Conservation (phyloP, 2,329 filamentous ascomycete genomes). For the Pestalotiopsis sp. region DNA sequence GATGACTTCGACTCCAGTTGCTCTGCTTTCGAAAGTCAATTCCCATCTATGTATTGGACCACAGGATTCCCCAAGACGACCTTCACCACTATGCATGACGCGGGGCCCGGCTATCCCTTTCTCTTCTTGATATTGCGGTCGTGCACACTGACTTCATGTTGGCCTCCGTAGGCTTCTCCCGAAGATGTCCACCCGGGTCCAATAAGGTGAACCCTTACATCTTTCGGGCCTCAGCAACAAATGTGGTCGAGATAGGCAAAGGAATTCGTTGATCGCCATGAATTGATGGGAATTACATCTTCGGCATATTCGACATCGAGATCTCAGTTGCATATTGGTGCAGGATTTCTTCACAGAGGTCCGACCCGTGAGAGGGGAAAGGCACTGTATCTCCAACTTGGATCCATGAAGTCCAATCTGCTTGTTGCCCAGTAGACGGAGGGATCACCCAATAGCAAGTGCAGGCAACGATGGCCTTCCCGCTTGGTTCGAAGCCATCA, state of each 20-base stretch:
- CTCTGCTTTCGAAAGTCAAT: neutral
- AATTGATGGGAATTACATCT: neutral
- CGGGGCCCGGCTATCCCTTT: neutral
- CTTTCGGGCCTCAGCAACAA: neutral
- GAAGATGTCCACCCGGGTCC: neutral
- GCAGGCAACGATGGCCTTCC: constrained; percentile 4
- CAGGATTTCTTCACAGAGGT: neutral
- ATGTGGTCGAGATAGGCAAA: neutral
- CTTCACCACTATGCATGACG: neutral
- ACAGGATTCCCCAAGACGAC: neutral
- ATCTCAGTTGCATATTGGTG: neutral
- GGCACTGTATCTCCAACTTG: constrained; percentile 2
- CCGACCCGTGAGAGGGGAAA: neutral
- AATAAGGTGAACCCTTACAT: neutral
- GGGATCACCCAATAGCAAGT: constrained; percentile 3
- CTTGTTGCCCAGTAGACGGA: neutral
- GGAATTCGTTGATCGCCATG: neutral
- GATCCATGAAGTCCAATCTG: neutral
- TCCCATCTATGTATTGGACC: neutral
- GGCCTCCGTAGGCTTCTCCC: neutral
- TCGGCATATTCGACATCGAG: neutral
- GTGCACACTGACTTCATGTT: neutral
- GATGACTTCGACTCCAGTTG: neutral
- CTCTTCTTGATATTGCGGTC: neutral
- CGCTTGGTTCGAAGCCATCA: neutral